Percentiles rank a stretch among this genome's conserved stretches.
These are phyloP conservation scores for Hypoxylon subgilvum DNA, from an alignment of 495 filamentous ascomycete genomes.

Conservation along the genomic window DNA sequence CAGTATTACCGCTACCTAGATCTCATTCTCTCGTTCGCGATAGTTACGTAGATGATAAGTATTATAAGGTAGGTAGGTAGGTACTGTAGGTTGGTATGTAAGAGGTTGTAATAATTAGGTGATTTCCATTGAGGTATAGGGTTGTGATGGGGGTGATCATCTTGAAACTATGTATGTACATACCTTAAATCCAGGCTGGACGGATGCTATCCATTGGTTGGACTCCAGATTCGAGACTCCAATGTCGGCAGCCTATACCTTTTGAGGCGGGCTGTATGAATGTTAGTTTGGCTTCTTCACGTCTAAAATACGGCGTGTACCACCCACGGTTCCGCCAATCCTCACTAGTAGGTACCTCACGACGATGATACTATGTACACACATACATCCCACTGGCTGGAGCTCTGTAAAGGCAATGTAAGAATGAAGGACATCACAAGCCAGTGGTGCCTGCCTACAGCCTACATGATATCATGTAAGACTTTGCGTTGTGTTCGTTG, in stretches of 20 bases:
- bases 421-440: constrained; percentile 1
- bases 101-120: no score
- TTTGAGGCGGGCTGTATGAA: constrained; percentile 13
- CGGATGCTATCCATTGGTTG: constrained; percentile 15
- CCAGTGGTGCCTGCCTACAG: constrained; percentile 17
- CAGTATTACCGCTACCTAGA: constrained; percentile 5
- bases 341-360: constrained; percentile 22
- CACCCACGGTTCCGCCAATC: constrained; percentile 3
- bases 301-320: constrained; percentile 20
- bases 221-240: background rate
- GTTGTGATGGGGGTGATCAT: constrained; percentile 17
- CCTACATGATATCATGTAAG: constrained; percentile 36
- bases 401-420: background rate
- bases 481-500: constrained; percentile 22
- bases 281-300: constrained; percentile 2
- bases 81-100: no score
- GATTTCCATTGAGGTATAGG: no score
- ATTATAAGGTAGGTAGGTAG: background rate
- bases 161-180: constrained; percentile 22
- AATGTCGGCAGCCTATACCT: constrained; percentile 7
- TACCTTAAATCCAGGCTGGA: no score
- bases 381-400: constrained; percentile 16
- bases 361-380: constrained; percentile 14
- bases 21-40: background rate
- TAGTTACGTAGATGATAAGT: background rate